Conservation (phyloP, 305 asterid species). For the Solanum hybrid region DNA sequence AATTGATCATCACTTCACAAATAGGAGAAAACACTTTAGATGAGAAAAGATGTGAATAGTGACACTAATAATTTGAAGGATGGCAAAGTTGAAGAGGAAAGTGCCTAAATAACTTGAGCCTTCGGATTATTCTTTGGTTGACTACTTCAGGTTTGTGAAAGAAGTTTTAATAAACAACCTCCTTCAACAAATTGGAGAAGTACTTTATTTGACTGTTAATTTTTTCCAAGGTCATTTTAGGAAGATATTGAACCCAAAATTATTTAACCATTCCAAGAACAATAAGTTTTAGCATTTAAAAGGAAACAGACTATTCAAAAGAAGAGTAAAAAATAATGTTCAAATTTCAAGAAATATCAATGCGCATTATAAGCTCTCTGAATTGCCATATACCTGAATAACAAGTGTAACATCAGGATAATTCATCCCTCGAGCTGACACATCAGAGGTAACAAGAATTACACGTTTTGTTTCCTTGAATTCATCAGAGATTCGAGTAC, state of each 20-base stretch:
- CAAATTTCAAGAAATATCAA: neutral
- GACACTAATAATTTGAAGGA: neutral
- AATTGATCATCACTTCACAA: neutral
- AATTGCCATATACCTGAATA: constrained; percentile 47
- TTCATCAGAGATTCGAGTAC: constrained; percentile 68
- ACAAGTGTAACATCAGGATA: constrained; percentile 88
- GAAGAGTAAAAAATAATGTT: neutral
- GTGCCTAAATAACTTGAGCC: neutral
- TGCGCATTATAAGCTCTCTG: neutral
- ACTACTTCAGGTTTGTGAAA: neutral
- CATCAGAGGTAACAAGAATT: constrained; percentile 69
- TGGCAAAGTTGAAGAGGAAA: neutral
- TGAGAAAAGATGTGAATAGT: neutral
- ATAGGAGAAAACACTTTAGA: neutral
- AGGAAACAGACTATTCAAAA: neutral
- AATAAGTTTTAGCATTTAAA: neutral
- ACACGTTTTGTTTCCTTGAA: constrained; percentile 67
- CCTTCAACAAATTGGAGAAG: neutral
- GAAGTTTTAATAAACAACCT: neutral
- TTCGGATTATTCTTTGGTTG: neutral
- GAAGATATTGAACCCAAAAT: neutral
- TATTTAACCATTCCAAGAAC: neutral
- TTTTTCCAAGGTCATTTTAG: neutral
- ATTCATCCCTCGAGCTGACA: constrained; percentile 78
- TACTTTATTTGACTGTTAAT: neutral